Conservation (phyloP, 2,329 filamentous ascomycete genomes). For the Amauroascus niger region DNA sequence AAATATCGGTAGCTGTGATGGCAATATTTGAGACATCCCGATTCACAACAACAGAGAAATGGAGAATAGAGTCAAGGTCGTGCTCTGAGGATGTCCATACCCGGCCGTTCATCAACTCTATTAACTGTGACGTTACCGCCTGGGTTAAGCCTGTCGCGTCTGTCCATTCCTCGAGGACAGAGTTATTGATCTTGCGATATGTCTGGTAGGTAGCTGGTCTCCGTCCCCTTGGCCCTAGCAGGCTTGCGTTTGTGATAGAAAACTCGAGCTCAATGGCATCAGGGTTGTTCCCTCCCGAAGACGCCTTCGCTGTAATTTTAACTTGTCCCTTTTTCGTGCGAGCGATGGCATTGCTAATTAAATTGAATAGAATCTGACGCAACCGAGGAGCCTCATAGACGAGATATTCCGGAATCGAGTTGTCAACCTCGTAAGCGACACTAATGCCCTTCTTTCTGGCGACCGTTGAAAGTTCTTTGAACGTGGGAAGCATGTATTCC, state of each 20-base stretch:
- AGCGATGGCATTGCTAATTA: not conserved
- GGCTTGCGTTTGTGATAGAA: not conserved
- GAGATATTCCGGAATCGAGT: constrained; percentile 3
- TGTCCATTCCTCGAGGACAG: not conserved
- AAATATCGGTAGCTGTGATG: not conserved
- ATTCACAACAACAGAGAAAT: not conserved
- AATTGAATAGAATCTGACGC: not conserved
- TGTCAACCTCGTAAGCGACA: constrained; percentile 1
- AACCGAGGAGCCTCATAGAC: constrained; percentile 3
- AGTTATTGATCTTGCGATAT: not conserved
- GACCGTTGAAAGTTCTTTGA: not conserved
- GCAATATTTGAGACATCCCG: not conserved
- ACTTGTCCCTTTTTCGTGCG: not conserved
- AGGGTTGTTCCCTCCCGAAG: not conserved
- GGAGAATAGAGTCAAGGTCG: not conserved
- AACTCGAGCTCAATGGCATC: constrained; percentile 1
- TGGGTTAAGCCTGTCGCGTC: constrained; percentile 3
- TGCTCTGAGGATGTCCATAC: not conserved
- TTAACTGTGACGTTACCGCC: not conserved
- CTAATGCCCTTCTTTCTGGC: not conserved
- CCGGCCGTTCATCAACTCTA: not conserved
- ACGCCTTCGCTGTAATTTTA: not conserved
- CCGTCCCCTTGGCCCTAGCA: not conserved
- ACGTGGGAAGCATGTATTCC: constrained; percentile 1
- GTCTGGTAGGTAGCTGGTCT: not conserved